Percentiles rank a stretch among this genome's conserved stretches.
Conservation (phyloP, 2,329 filamentous ascomycete species). For the Dothideomycetes sp. region DNA sequence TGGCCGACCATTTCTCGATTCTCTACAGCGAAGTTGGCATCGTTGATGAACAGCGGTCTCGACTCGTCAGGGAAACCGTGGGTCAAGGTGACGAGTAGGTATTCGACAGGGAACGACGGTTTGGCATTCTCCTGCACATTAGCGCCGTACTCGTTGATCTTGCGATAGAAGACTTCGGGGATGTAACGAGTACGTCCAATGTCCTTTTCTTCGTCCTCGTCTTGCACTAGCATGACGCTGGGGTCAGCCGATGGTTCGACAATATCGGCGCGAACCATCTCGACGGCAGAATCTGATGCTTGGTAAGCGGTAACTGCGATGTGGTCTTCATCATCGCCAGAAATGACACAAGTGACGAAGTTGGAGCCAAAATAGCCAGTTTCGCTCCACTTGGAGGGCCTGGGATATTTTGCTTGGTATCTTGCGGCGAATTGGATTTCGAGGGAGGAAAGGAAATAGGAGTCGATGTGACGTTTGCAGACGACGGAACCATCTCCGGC, state of each 20-base stretch:
- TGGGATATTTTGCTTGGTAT: constrained; percentile 78
- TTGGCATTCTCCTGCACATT: constrained; percentile 97
- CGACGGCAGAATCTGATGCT: constrained; percentile 86
- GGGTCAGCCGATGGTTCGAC: constrained; percentile 92
- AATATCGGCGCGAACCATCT: constrained; percentile 93
- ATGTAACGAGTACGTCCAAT: constrained; percentile 70
- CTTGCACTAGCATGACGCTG: constrained; percentile 84
- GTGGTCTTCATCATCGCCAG: constrained; percentile 79
- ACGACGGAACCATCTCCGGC: constrained; percentile 74
- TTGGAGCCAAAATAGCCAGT: constrained; percentile 89
- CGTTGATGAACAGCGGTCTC: constrained; percentile 59
- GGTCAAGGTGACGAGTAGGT: constrained; percentile 87
- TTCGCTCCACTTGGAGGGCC: constrained; percentile 92
- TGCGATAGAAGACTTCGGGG: constrained; percentile 91
- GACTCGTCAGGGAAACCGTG: constrained; percentile 84
- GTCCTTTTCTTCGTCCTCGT: constrained; percentile 75
- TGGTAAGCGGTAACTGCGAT: constrained; percentile 90
- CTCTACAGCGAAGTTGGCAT: constrained; percentile 71
- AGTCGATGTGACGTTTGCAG: constrained; percentile 92
- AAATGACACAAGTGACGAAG: constrained; percentile 92
- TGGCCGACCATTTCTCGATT: constrained; percentile 82
- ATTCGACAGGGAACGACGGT: constrained; percentile 91
- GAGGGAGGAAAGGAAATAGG: constrained; percentile 84
- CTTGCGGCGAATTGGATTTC: constrained; percentile 85
- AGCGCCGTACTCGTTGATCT: constrained; percentile 90